phyloP scores from a whole-genome alignment of 129 eudicot species.

The Centrapalus pauciflorus region DNA sequence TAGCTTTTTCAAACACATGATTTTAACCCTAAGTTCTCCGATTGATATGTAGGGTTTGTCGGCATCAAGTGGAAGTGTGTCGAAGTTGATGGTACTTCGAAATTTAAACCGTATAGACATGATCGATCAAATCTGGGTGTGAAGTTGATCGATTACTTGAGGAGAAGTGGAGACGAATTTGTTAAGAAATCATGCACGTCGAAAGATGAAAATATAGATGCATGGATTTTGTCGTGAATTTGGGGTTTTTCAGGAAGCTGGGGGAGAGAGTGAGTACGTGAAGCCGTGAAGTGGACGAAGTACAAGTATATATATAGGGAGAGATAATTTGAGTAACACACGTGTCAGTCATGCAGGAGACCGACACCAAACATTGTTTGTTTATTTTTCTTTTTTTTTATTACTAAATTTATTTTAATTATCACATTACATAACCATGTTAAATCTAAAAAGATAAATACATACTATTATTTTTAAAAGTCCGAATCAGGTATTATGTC shows the following conservation, averaged over 20 bases:
- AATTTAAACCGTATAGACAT: slow-evolving; percentile 53
- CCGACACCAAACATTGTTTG: too few species aligned
- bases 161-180: too few species aligned
- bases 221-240: neutral
- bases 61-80: slow-evolving; percentile 32
- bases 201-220: neutral
- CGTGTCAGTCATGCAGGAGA: too few species aligned
- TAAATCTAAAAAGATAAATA: too few species aligned
- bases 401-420: too few species aligned
- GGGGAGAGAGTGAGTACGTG: neutral
- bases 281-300: neutral
- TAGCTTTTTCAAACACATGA: slow-evolving; percentile 28
- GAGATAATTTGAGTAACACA: too few species aligned
- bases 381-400: too few species aligned
- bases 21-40: slow-evolving; percentile 33
- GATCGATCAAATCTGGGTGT: too few species aligned
- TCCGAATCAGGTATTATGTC: too few species aligned
- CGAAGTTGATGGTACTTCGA: slow-evolving; percentile 45
- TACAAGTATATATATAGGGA: neutral
- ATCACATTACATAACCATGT: too few species aligned
- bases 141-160: neutral
- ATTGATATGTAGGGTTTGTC: slow-evolving; percentile 34
- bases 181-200: neutral
- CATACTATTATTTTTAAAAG: too few species aligned
- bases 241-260: neutral